Conservation (phyloP, 2,329 filamentous ascomycete genomes). For the Macroventuria anomochaeta region DNA sequence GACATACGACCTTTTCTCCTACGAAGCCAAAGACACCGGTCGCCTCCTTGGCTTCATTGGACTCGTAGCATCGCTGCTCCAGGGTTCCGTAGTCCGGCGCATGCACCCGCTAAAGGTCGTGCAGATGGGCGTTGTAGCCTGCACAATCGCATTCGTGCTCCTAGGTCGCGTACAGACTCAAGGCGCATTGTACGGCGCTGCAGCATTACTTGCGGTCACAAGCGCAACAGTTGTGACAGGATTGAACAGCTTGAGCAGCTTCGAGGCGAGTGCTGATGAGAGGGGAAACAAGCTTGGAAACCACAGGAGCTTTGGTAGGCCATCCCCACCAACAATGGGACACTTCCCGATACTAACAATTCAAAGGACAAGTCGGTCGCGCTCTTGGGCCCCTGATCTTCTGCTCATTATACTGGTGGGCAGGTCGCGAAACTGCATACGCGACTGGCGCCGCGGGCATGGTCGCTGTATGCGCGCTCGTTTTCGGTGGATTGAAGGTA, state of each 20-base stretch:
- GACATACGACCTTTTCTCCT: constrained; percentile 92
- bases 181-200: constrained; percentile 77
- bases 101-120: constrained; percentile 82
- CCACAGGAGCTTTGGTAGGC: constrained; percentile 68
- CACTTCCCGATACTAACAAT: constrained; percentile 24
- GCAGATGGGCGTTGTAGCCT: constrained; percentile 77
- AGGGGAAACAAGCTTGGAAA: constrained; percentile 86
- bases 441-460: constrained; percentile 81
- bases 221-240: constrained; percentile 95
- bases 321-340: neutral
- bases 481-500: constrained; percentile 73
- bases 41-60: constrained; percentile 89
- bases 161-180: constrained; percentile 74
- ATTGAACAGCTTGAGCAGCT: constrained; percentile 87
- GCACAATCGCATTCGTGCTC: constrained; percentile 79
- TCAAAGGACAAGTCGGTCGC: constrained; percentile 81
- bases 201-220: constrained; percentile 83
- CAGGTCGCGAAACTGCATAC: constrained; percentile 86
- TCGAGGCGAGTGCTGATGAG: constrained; percentile 81
- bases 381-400: constrained; percentile 88
- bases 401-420: constrained; percentile 98
- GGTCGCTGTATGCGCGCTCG: constrained; percentile 72
- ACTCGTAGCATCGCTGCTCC: constrained; percentile 87
- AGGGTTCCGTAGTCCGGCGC: constrained; percentile 88
- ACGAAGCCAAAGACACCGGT: constrained; percentile 80